A percentile compares a stretch with the other conserved stretches of the same genome.
phyloP scores from a whole-genome alignment of 257 asterid species.

The Echites panduratus region DNA sequence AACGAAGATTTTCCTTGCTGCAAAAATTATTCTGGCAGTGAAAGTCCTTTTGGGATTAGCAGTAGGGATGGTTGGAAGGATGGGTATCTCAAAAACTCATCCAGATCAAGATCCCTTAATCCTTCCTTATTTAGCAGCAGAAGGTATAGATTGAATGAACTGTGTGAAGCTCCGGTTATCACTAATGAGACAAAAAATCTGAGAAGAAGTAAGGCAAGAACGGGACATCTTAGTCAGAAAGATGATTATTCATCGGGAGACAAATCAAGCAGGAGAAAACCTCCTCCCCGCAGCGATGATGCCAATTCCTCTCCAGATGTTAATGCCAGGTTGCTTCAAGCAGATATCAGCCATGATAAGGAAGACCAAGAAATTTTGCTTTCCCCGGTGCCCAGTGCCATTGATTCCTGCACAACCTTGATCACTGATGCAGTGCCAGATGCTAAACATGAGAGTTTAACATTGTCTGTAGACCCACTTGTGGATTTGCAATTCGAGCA shows the following conservation, averaged over 20 bases:
- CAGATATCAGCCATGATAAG: conserved; percentile 4
- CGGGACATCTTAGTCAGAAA: conserved; percentile 31
- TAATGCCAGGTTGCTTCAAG: conserved; percentile 31
- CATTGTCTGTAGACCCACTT: conserved; percentile 27
- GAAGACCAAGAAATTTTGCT: conserved; percentile 21
- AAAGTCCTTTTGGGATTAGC: conserved; percentile 58
- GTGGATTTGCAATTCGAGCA: conserved; percentile 26
- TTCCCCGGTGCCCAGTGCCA: conserved; percentile 21
- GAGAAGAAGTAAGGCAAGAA: conserved; percentile 38
- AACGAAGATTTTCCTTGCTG: conserved; percentile 22
- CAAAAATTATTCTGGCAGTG: conserved; percentile 26
- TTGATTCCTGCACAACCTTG: conserved; percentile 8
- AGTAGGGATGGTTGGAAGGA: conserved; percentile 81
- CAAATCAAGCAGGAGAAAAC: conserved; percentile 37
- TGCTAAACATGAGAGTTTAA: conserved; percentile 32
- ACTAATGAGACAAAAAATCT: conserved; percentile 24
- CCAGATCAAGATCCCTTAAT: conserved; percentile 54
- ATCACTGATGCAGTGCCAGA: conserved; percentile 29
- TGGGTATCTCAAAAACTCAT: conserved; percentile 37
- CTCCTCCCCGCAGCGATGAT: conserved; percentile 28
- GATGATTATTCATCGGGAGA: conserved; percentile 32
- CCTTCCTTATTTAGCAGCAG: conserved; percentile 36
- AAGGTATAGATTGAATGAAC: conserved; percentile 33
- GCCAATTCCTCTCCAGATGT: conserved; percentile 36
- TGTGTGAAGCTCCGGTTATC: conserved; percentile 28